Conservation (phyloP, 2,329 filamentous ascomycete species). For the Monascus ruber region DNA sequence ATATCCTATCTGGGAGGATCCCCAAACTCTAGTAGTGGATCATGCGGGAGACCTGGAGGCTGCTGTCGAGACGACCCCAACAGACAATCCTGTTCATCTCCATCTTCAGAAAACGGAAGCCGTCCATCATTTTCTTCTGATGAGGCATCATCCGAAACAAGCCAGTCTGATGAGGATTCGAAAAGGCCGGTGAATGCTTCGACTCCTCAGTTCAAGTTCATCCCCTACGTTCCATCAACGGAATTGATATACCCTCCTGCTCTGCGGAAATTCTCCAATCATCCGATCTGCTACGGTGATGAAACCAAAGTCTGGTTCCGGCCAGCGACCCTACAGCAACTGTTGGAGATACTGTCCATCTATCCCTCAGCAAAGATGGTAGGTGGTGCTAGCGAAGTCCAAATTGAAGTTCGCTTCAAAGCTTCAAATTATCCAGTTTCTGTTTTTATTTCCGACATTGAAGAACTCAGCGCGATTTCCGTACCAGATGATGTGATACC, state of each 20-base stretch:
- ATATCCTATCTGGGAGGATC: slow-evolving; percentile 31
- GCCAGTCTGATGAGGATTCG: neutral
- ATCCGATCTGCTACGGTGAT: slow-evolving; percentile 69
- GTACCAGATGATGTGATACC: slow-evolving; percentile 49
- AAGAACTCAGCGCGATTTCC: slow-evolving; percentile 62
- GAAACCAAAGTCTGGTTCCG: slow-evolving; percentile 77
- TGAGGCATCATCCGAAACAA: slow-evolving; percentile 1
- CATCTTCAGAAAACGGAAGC: neutral
- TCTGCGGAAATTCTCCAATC: slow-evolving; percentile 64
- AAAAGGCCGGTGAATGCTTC: slow-evolving; percentile 2
- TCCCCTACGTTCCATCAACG: slow-evolving; percentile 75
- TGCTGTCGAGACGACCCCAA: slow-evolving; percentile 13
- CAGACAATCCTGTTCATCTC: slow-evolving; percentile 3
- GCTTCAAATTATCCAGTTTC: slow-evolving; percentile 69
- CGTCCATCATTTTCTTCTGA: neutral
- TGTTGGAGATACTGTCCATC: slow-evolving; percentile 70
- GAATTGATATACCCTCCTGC: slow-evolving; percentile 79
- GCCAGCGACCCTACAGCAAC: slow-evolving; percentile 64
- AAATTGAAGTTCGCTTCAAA: slow-evolving; percentile 92
- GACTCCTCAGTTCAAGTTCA: slow-evolving; percentile 74
- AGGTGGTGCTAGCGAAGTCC: slow-evolving; percentile 77
- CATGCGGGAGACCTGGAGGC: slow-evolving; percentile 15
- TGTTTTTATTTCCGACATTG: slow-evolving; percentile 75
- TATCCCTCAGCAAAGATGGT: slow-evolving; percentile 78
- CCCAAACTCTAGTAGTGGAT: slow-evolving; percentile 1